Conservation (phyloP, 2,329 filamentous ascomycete species). For the Cladosporium colombiae region DNA sequence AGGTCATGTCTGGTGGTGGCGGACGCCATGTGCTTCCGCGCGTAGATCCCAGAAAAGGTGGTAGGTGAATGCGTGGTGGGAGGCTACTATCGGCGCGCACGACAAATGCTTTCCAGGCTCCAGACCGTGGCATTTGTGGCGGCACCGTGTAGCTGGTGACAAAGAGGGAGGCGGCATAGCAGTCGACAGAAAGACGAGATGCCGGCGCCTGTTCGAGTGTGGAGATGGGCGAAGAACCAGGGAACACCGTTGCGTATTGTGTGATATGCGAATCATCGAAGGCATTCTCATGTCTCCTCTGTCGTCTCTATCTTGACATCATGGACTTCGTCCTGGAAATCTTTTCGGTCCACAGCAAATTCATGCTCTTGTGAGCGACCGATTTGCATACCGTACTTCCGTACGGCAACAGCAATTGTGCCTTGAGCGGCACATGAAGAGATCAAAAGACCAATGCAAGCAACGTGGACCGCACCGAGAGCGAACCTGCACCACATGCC, state of each 20-base stretch:
- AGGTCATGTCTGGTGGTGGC: background rate
- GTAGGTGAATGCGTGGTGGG: background rate
- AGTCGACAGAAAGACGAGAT: background rate
- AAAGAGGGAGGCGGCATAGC: background rate
- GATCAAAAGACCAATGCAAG: slow-evolving; percentile 9
- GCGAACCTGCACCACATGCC: slow-evolving; percentile 14
- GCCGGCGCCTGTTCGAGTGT: background rate
- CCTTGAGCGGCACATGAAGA: slow-evolving; percentile 19
- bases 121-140: background rate
- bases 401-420: slow-evolving; percentile 11
- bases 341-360: background rate
- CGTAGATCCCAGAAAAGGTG: background rate
- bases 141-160: background rate
- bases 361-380: background rate
- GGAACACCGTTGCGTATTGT: background rate
- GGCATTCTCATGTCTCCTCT: slow-evolving; percentile 6
- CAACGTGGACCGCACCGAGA: slow-evolving; percentile 15
- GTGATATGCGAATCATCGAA: background rate
- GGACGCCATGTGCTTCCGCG: background rate
- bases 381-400: slow-evolving; percentile 6
- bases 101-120: background rate
- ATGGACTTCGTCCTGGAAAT: background rate
- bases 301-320: slow-evolving; percentile 7
- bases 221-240: background rate
- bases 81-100: background rate